A percentile compares a stretch with the other conserved stretches of the same genome.
phyloP scores from a whole-genome alignment of 2,329 filamentous ascomycete species.

The Colletotrichum lindemuthianum region DNA sequence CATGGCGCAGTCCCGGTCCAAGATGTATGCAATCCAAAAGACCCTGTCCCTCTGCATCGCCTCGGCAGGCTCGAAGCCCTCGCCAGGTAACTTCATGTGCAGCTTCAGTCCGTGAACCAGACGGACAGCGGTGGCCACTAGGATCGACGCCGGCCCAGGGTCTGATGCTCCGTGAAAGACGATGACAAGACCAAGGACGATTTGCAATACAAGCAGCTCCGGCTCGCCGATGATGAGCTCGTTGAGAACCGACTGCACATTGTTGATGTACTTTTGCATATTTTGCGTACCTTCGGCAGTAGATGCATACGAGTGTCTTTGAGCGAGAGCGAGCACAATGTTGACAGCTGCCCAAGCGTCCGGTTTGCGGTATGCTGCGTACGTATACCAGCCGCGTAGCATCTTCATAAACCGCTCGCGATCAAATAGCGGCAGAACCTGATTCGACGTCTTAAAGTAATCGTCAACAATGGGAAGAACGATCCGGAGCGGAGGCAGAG shows the following conservation, averaged over 20 bases:
- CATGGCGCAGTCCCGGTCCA: slow-evolving; percentile 40
- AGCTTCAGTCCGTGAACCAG: slow-evolving; percentile 41
- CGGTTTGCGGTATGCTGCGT: slow-evolving; percentile 37
- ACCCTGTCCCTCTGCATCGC: slow-evolving; percentile 41
- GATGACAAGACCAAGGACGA: slow-evolving; percentile 42
- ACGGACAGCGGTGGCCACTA: slow-evolving; percentile 43
- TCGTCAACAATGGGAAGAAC: slow-evolving; percentile 35
- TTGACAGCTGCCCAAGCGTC: slow-evolving; percentile 41
- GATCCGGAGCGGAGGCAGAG: slow-evolving; percentile 36
- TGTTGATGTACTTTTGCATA: slow-evolving; percentile 37
- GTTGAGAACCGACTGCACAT: slow-evolving; percentile 42
- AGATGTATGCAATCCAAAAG: slow-evolving; percentile 45
- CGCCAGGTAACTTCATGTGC: slow-evolving; percentile 37
- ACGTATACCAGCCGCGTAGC: slow-evolving; percentile 36
- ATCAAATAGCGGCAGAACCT: slow-evolving; percentile 37
- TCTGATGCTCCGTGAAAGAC: slow-evolving; percentile 42
- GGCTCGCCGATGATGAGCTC: slow-evolving; percentile 42
- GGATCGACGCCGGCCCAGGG: slow-evolving; percentile 40
- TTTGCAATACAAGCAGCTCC: slow-evolving; percentile 43
- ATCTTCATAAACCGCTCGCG: slow-evolving; percentile 37
- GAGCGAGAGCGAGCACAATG: slow-evolving; percentile 36
- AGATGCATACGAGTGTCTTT: slow-evolving; percentile 19
- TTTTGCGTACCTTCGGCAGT: slow-evolving; percentile 12
- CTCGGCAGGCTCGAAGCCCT: slow-evolving; percentile 36
- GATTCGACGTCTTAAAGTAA: slow-evolving; percentile 38